Evolutionary conservation across 2,329 filamentous ascomycete genomes (phyloP).

Genomic region (Cercospora sp.): DNA sequence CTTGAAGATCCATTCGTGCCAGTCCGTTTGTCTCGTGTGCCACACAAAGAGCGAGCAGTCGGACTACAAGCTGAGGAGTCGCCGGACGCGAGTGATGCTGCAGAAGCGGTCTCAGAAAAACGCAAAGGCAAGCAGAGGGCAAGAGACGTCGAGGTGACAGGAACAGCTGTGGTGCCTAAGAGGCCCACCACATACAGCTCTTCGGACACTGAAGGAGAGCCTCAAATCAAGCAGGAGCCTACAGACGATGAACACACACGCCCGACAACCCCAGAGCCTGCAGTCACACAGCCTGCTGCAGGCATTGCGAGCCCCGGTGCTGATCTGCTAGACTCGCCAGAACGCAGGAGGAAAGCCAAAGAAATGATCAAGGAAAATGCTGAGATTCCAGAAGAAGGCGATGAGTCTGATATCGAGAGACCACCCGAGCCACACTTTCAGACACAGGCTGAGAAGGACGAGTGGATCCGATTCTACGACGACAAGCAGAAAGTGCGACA

Average conservation of each 20-base stretch:
- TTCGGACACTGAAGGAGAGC: constrained; percentile 40
- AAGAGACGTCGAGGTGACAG: constrained; percentile 48
- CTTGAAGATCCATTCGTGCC: constrained; percentile 47
- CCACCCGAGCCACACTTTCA: constrained; percentile 48
- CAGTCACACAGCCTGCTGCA: constrained; percentile 14
- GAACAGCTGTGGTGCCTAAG: constrained; percentile 48
- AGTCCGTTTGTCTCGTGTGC: constrained; percentile 57
- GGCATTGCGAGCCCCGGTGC: constrained; percentile 33
- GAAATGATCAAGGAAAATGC: constrained; percentile 27
- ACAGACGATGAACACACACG: constrained; percentile 45
- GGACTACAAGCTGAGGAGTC: constrained; percentile 46
- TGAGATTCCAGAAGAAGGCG: constrained; percentile 13
- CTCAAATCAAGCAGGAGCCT: constrained; percentile 57
- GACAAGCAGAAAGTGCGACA: constrained; percentile 50
- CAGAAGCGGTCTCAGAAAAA: constrained; percentile 25
- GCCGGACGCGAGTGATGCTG: constrained; percentile 28
- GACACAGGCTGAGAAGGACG: constrained; percentile 55
- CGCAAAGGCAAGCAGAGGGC: constrained; percentile 43
- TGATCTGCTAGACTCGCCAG: constrained; percentile 39
- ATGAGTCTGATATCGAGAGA: constrained; percentile 25
- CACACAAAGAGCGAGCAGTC: constrained; percentile 56
- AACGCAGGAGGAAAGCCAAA: constrained; percentile 37
- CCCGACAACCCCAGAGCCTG: constrained; percentile 27
- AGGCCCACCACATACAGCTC: constrained; percentile 41
- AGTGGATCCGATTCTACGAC: constrained; percentile 52